A percentile compares a stretch with the other conserved stretches of the same genome.
phyloP scores from a whole-genome alignment of 768 basidiomycete species.

The Termitomyces sp. region DNA sequence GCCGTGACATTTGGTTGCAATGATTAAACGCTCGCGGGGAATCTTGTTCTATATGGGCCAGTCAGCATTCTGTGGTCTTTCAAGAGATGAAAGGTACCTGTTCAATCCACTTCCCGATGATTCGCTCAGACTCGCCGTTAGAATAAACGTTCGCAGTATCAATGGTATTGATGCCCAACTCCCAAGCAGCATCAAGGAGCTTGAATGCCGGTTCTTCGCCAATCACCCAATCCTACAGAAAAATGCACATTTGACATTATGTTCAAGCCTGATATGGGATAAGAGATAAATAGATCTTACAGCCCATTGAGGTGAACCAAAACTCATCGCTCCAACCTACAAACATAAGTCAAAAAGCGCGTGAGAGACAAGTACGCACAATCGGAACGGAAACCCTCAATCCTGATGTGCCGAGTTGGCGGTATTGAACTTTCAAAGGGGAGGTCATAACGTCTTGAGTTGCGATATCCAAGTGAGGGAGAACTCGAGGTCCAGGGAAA shows the following conservation, averaged over 20 bases:
- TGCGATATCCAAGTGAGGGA: neutral
- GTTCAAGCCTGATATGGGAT: slow-evolving; percentile 22
- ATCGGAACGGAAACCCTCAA: slow-evolving; percentile 13
- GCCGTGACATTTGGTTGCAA: slow-evolving; percentile 11
- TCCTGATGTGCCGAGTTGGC: slow-evolving; percentile 11
- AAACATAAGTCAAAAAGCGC: neutral
- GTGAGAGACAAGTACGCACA: neutral
- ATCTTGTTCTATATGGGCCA: slow-evolving; percentile 4
- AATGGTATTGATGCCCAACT: slow-evolving; percentile 32
- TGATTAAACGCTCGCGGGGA: slow-evolving; percentile 11
- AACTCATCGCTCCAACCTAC: slow-evolving; percentile 14
- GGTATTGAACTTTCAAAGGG: slow-evolving; percentile 9
- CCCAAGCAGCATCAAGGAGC: slow-evolving; percentile 46
- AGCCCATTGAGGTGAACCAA: slow-evolving; percentile 11
- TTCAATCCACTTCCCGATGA: slow-evolving; percentile 41
- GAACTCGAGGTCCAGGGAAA: neutral
- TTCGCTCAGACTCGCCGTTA: slow-evolving; percentile 35
- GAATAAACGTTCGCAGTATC: slow-evolving; percentile 36
- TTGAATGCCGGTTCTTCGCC: slow-evolving; percentile 40
- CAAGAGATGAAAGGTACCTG: slow-evolving; percentile 14
- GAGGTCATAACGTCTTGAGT: neutral
- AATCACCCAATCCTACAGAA: slow-evolving; percentile 41
- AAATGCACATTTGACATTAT: neutral
- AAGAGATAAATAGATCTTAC: neutral
- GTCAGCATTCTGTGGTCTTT: slow-evolving; percentile 10